Evolutionary conservation across 768 basidiomycete species (phyloP), one percentile per base, ranked within the genome.

Genomic region (Xerocomus potaroensis): DNA sequence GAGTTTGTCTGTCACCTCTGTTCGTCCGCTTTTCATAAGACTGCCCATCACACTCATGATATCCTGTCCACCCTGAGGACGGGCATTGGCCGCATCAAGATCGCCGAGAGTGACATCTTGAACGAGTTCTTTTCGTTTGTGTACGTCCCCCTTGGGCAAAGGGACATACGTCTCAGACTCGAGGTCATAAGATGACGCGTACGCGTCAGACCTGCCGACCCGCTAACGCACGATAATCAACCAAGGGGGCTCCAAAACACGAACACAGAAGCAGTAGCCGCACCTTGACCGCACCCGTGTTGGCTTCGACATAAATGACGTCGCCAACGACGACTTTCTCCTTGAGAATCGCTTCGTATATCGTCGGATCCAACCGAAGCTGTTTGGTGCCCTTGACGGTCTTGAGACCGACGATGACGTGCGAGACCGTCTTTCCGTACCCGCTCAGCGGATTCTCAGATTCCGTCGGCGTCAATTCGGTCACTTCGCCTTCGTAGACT

Each of bases 161-260:
- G 96, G 95, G 3, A 98, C 96, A 59, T 99, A 98, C 23, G 94
- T 97, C 67, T 98, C 96, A 10, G 94, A 92, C 70, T 98, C 95
- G 40, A 98, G 81, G 65, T 98, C 96, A 67, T 91, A 99, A 29
- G 94, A 92, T 4, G 92, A 91, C 2, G 96, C 93, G 59, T 98
- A 98, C 4, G 96, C 92, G 66, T 98, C 95, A 35, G 93, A 96
- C 22, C 95, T 80, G 8, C 95, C 96, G 8, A 98, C 95, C 19
- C 96, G 83, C 88, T 96, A 61, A n/a, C 16, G 43, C 11, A 29
- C 31, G 4, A 8, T 43, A n/a, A 50, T 48, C 29, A 35, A 40
- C 37, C 21, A 37, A 31, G 30, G 16, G 22, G n/a, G 18, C 29
- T 24, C n/a, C n/a, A n/a, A 12, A n/a, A 39, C 27, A n/a, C 57